Evolutionary conservation across 495 filamentous ascomycete species (phyloP).

Genomic region (Neurospora sp.): DNA sequence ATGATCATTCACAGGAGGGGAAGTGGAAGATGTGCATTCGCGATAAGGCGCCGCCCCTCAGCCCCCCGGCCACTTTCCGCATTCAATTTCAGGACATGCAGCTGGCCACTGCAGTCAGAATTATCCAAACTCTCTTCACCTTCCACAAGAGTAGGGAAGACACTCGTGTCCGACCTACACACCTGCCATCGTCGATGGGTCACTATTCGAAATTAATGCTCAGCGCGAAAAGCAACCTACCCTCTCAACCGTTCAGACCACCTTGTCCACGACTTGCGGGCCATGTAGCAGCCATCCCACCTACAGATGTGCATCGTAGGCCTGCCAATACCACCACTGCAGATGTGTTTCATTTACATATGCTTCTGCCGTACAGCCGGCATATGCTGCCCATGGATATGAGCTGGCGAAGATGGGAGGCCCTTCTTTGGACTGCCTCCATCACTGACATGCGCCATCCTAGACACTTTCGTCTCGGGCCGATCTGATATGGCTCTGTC

Average conservation of each 20-base stretch:
- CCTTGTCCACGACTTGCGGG: neutral
- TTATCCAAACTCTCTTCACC: neutral
- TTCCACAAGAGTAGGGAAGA: neutral
- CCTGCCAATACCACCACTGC: neutral
- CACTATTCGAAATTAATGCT: neutral
- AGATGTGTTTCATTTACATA: neutral
- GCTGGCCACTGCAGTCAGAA: neutral
- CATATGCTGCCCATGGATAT: neutral
- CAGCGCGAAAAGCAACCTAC: neutral
- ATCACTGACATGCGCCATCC: neutral
- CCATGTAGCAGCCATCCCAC: neutral
- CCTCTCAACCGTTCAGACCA: neutral
- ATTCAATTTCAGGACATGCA: neutral
- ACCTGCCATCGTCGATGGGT: neutral
- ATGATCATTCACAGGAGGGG: neutral
- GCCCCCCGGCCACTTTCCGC: neutral
- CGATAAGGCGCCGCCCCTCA: neutral
- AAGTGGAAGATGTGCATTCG: neutral
- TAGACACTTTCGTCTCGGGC: neutral
- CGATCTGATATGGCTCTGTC: neutral
- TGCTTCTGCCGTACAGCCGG: neutral
- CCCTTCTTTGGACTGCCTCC: neutral
- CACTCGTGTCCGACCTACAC: neutral
- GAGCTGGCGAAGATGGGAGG: neutral
- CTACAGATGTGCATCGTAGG: neutral